Percentiles rank a stretch among this genome's conserved stretches.
These are phyloP conservation scores for Cyclostephanos invisitatus DNA, from an alignment of 108 stramenopile species.

Conservation along the genomic window DNA sequence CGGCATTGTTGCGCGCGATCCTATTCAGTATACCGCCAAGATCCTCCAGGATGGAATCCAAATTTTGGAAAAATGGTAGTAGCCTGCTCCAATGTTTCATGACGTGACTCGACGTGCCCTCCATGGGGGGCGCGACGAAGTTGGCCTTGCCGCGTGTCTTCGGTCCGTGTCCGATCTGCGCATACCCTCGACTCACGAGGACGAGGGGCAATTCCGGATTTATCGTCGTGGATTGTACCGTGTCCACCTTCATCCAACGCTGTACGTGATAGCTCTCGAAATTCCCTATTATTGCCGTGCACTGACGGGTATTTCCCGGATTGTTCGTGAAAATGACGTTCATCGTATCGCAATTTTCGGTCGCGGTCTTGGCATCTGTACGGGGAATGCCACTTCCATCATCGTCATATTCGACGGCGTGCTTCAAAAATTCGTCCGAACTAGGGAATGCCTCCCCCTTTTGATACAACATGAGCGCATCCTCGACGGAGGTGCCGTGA, in stretches of 20 bases:
- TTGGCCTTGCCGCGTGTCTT: background rate
- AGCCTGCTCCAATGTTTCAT: constrained; percentile 51
- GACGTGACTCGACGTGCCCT: constrained; percentile 30
- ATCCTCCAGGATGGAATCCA: constrained; percentile 48
- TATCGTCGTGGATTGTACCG: constrained; percentile 14
- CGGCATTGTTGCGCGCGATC: constrained; percentile 52
- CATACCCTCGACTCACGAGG: constrained; percentile 52
- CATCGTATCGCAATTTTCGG: constrained; percentile 69
- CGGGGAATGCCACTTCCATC: constrained; percentile 40
- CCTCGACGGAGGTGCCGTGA: constrained; percentile 33
- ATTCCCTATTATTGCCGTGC: constrained; percentile 72
- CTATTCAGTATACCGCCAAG: constrained; percentile 49
- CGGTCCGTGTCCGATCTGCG: background rate
- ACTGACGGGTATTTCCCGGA: constrained; percentile 43
- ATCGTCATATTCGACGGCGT: constrained; percentile 35
- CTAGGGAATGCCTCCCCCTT: constrained; percentile 23
- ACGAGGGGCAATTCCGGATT: constrained; percentile 47
- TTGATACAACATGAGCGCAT: constrained; percentile 51
- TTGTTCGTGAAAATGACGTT: constrained; percentile 69
- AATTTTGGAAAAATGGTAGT: constrained; percentile 43
- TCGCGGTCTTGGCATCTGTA: constrained; percentile 46
- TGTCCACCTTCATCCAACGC: constrained; percentile 61
- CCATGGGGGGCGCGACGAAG: background rate
- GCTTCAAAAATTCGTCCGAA: constrained; percentile 14
- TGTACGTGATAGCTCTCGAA: constrained; percentile 83